phyloP scores from a whole-genome alignment of 306 rosid genomes.

The Malus sieversii region DNA sequence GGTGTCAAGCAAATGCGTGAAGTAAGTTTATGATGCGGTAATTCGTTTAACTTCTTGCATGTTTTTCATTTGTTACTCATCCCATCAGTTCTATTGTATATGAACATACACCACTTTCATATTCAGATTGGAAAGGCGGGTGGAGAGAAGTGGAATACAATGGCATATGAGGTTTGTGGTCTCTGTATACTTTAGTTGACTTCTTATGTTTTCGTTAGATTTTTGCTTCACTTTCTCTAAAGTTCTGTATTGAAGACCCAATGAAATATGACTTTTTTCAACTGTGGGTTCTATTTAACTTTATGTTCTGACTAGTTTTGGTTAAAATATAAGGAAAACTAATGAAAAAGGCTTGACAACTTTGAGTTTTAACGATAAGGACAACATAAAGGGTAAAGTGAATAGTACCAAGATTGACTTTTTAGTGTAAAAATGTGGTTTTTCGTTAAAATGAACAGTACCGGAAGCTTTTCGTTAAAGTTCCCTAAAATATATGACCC shows the following conservation, averaged over 20 bases:
- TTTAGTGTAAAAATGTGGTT: no score
- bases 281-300: neutral
- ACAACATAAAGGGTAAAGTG: no score
- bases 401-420: no score
- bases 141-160: slow-evolving; percentile 96
- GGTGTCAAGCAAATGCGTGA: slow-evolving; percentile 80
- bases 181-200: slow-evolving; percentile 15
- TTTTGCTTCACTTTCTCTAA: neutral
- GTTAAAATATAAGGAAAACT: neutral
- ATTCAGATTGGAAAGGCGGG: slow-evolving; percentile 90
- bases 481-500: neutral
- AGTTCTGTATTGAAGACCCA: neutral
- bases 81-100: neutral
- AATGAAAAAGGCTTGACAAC: no score
- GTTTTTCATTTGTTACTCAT: neutral
- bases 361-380: no score
- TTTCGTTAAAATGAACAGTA: no score
- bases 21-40: slow-evolving; percentile 34
- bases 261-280: neutral
- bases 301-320: neutral
- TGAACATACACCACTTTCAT: slow-evolving; percentile 7
- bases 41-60: neutral
- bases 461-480: no score
- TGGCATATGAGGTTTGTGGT: slow-evolving; percentile 73
- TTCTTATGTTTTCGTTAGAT: neutral